These are phyloP conservation scores for Ogataea trehaloabstinens DNA, from an alignment of 805 yeast species.

Conservation along the genomic window DNA sequence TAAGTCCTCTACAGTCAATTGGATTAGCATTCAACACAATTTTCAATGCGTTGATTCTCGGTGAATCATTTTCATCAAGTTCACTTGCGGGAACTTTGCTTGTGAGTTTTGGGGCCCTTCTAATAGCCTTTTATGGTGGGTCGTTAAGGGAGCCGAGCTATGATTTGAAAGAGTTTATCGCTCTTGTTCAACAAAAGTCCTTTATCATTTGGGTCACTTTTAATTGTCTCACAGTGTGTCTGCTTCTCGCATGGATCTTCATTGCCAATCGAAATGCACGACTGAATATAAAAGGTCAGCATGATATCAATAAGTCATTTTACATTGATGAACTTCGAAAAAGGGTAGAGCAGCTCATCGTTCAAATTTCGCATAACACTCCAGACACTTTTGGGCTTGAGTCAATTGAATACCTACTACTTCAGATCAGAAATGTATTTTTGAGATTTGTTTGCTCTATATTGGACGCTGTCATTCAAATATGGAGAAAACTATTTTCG, in stretches of 20 bases:
- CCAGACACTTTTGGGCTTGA: background rate
- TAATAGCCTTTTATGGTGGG: slow-evolving; percentile 80
- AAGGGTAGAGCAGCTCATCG: slow-evolving; percentile 2
- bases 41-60: slow-evolving; percentile 62
- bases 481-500: slow-evolving; percentile 8
- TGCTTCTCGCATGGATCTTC: slow-evolving; percentile 30
- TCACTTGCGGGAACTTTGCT: slow-evolving; percentile 64
- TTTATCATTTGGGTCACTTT: slow-evolving; percentile 59
- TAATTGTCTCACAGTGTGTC: slow-evolving; percentile 32
- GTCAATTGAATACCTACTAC: background rate
- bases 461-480: background rate
- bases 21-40: slow-evolving; percentile 86
- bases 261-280: slow-evolving; percentile 14
- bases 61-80: slow-evolving; percentile 61
- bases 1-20: slow-evolving; percentile 81
- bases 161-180: slow-evolving; percentile 44
- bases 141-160: slow-evolving; percentile 53
- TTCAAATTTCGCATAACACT: background rate
- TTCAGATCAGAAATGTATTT: background rate
- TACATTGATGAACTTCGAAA: slow-evolving; percentile 4
- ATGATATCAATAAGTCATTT: slow-evolving; percentile 5
- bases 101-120: slow-evolving; percentile 70
- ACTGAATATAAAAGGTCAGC: slow-evolving; percentile 4
- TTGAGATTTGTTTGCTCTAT: background rate
- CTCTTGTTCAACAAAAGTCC: slow-evolving; percentile 38